Evolutionary conservation across 768 basidiomycete genomes (phyloP).

Genomic region (Psilocybe sp.): DNA sequence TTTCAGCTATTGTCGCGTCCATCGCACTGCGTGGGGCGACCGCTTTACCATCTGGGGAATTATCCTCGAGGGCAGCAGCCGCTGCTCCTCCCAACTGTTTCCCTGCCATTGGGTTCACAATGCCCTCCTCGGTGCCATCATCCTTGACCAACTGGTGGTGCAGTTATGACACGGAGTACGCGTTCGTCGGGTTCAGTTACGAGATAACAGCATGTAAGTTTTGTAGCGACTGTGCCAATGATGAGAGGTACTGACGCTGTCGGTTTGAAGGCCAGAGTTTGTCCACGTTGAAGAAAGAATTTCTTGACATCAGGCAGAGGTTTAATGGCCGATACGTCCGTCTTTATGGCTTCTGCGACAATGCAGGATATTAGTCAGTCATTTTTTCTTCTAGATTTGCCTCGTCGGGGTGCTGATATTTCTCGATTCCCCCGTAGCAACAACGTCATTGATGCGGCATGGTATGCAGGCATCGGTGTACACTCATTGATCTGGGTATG

Average conservation of each 20-base stretch:
- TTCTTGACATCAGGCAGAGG: constrained; percentile 52
- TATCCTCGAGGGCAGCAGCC: not conserved
- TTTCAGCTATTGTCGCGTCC: too few relatives aligned
- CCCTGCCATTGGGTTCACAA: constrained; percentile 45
- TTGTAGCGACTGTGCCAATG: not conserved
- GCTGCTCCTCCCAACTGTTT: constrained; percentile 32
- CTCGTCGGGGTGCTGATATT: not conserved
- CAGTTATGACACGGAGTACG: constrained; percentile 59
- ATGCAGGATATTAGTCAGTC: constrained; percentile 43
- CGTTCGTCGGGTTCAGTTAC: constrained; percentile 76
- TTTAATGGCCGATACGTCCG: constrained; percentile 69
- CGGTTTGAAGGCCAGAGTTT: constrained; percentile 52
- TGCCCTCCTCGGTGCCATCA: constrained; percentile 48
- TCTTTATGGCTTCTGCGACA: constrained; percentile 48
- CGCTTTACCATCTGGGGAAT: too few relatives aligned
- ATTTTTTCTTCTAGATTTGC: not conserved
- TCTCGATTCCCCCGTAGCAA: constrained; percentile 29
- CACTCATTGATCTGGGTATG: constrained; percentile 74
- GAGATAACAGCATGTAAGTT: constrained; percentile 62
- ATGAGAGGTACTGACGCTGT: not conserved
- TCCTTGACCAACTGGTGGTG: constrained; percentile 65
- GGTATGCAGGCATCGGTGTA: constrained; percentile 65
- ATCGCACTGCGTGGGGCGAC: too few relatives aligned
- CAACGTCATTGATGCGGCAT: constrained; percentile 65
- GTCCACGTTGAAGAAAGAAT: constrained; percentile 48